Evolutionary conservation across 2,329 filamentous ascomycete species (phyloP).

Genomic region (Xylaria sp.): DNA sequence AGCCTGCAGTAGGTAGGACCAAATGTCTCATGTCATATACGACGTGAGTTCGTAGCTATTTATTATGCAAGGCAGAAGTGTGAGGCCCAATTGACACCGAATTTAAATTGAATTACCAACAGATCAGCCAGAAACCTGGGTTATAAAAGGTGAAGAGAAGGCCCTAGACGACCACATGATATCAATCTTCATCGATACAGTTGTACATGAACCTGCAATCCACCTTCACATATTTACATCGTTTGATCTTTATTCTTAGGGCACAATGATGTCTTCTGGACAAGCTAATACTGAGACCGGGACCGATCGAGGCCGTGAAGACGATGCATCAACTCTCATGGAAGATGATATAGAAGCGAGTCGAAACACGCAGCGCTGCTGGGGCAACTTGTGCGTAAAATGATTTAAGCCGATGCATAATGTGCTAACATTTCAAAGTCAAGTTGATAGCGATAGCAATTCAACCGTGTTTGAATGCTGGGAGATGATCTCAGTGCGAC

Average conservation of each 20-base stretch:
- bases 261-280: background rate
- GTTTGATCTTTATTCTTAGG: background rate
- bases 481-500: slow-evolving; percentile 34
- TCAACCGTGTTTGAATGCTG: slow-evolving; percentile 27
- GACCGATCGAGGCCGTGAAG: background rate
- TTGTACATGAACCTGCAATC: background rate
- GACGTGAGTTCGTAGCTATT: background rate
- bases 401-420: background rate
- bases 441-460: background rate
- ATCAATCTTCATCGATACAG: background rate
- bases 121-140: background rate
- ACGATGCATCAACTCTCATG: slow-evolving; percentile 25
- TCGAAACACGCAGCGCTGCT: background rate
- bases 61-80: slow-evolving; percentile 2
- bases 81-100: background rate
- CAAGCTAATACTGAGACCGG: background rate
- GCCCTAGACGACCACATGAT: no score
- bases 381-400: slow-evolving; percentile 12
- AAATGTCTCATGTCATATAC: background rate
- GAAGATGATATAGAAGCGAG: background rate
- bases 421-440: slow-evolving; percentile 15
- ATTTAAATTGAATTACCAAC: background rate
- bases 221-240: background rate
- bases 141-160: slow-evolving; percentile 15
- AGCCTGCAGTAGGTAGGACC: background rate